Evolutionary conservation across 1,284 basidiomycete species (phyloP).

Genomic region (Chondrostereum purpureum): DNA sequence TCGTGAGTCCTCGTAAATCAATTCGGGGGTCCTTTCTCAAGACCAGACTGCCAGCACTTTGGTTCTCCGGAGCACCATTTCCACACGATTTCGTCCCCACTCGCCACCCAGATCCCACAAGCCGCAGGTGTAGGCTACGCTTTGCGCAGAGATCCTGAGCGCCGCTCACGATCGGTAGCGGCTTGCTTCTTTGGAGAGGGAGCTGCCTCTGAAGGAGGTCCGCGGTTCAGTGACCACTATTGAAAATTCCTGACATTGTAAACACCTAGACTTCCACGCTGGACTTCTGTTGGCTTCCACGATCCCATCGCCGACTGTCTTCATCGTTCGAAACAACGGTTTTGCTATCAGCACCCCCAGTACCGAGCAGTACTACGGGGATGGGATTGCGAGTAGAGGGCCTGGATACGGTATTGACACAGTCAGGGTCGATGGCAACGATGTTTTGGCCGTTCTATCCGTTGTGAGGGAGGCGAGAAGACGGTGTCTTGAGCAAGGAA

Average conservation of each 20-base stretch:
- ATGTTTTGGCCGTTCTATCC: slow-evolving; percentile 81
- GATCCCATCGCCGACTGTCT: slow-evolving; percentile 65
- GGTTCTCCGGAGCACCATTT: slow-evolving; percentile 82
- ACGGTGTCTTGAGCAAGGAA: slow-evolving; percentile 71
- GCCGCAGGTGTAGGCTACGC: slow-evolving; percentile 92
- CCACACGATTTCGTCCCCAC: slow-evolving; percentile 88
- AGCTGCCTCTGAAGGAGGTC: slow-evolving; percentile 67
- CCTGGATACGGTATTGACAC: slow-evolving; percentile 94
- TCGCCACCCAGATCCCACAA: slow-evolving; percentile 96
- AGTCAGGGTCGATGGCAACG: slow-evolving; percentile 90
- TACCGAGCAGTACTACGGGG: slow-evolving; percentile 85
- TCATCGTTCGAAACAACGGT: slow-evolving; percentile 80
- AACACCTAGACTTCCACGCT: slow-evolving; percentile 60
- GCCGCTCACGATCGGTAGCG: slow-evolving; percentile 73
- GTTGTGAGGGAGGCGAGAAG: slow-evolving; percentile 76
- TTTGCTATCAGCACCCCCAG: slow-evolving; percentile 94
- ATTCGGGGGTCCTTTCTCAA: neutral
- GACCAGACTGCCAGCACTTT: slow-evolving; percentile 79
- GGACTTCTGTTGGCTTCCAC: slow-evolving; percentile 75
- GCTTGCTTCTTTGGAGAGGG: slow-evolving; percentile 89
- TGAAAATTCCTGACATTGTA: neutral
- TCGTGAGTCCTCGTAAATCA: slow-evolving; percentile 37
- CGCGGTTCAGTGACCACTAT: slow-evolving; percentile 8
- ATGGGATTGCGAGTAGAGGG: slow-evolving; percentile 89
- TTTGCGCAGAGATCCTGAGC: slow-evolving; percentile 70